These are phyloP conservation scores for Leishmania major DNA, from an alignment of 208 protist species.

Conservation along the genomic window DNA sequence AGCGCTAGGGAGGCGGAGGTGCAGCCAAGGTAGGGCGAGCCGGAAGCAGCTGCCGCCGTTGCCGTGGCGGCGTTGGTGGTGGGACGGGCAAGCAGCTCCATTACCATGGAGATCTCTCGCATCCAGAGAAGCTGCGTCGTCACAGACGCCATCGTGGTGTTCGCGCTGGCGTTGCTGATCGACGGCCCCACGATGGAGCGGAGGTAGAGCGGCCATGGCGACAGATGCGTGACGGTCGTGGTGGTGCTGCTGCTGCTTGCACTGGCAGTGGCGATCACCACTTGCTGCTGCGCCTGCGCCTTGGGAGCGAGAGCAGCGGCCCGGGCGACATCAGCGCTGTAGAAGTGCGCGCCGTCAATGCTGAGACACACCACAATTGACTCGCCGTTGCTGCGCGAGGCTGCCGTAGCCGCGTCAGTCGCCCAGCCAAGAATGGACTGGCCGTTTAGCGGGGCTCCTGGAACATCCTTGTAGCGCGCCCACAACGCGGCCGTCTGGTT, in stretches of 20 bases:
- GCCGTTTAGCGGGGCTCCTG: conserved; percentile 21
- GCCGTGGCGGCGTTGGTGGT: background rate
- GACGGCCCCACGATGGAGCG: background rate
- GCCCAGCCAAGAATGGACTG: conserved; percentile 18
- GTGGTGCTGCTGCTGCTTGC: background rate
- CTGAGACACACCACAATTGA: conserved; percentile 59
- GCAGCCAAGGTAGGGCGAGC: conserved; percentile 14
- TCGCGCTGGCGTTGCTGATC: background rate
- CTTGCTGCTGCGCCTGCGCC: background rate
- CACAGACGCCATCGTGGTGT: background rate
- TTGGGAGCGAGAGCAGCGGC: background rate
- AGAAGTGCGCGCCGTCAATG: conserved; percentile 65
- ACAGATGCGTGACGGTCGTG: background rate
- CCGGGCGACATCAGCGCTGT: conserved; percentile 54
- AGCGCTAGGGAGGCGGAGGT: conserved; percentile 23
- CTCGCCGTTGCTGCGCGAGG: conserved; percentile 31
- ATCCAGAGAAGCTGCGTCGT: conserved; percentile 20
- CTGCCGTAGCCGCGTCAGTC: conserved; percentile 21
- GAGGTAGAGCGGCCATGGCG: conserved; percentile 25
- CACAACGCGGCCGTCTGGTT: conserved; percentile 33
- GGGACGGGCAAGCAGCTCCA: conserved; percentile 31
- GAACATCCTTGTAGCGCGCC: background rate
- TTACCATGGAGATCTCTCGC: conserved; percentile 30
- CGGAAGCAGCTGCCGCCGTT: background rate
- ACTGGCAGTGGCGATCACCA: background rate